A percentile compares a stretch with the other conserved stretches of the same genome.
These are phyloP conservation scores for Lactifluus echinatus DNA, from an alignment of 768 basidiomycete species.

Conservation along the genomic window DNA sequence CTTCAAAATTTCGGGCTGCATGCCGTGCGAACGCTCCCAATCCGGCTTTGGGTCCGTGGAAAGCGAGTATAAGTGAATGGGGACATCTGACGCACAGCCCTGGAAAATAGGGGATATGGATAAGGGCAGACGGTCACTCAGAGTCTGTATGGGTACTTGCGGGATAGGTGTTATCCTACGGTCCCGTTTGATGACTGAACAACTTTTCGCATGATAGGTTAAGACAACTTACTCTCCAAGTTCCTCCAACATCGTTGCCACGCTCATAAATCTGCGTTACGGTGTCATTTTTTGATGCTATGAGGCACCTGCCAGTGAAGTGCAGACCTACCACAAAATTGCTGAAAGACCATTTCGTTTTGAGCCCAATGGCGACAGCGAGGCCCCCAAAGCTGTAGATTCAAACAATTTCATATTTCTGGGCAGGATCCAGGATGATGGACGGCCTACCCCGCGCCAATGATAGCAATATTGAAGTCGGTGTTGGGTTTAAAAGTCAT, in stretches of 20 bases:
- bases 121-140: not conserved
- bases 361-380: conserved; percentile 25
- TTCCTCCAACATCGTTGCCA: conserved; percentile 23
- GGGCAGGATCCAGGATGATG: not conserved
- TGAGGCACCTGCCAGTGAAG: no score
- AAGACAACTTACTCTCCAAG: conserved; percentile 21
- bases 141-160: not conserved
- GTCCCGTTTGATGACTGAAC: not conserved
- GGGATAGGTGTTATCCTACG: conserved; percentile 23
- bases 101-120: not conserved
- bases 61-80: conserved; percentile 22
- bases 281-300: not conserved
- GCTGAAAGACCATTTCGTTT: conserved; percentile 24
- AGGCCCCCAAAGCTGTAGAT: conserved; percentile 24
- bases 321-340: conserved; percentile 25
- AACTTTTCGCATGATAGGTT: not conserved
- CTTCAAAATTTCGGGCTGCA: conserved; percentile 25
- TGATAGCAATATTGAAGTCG: conserved; percentile 18
- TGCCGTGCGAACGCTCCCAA: conserved; percentile 22
- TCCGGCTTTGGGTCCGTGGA: conserved; percentile 25
- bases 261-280: conserved; percentile 28
- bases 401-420: not conserved
- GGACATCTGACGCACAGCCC: conserved; percentile 25
- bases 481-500: not conserved
- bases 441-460: conserved; percentile 22